Evolutionary conservation across 2,329 filamentous ascomycete genomes (phyloP), one percentile per base, ranked within the genome.

Genomic region (Aphanocladium album): DNA sequence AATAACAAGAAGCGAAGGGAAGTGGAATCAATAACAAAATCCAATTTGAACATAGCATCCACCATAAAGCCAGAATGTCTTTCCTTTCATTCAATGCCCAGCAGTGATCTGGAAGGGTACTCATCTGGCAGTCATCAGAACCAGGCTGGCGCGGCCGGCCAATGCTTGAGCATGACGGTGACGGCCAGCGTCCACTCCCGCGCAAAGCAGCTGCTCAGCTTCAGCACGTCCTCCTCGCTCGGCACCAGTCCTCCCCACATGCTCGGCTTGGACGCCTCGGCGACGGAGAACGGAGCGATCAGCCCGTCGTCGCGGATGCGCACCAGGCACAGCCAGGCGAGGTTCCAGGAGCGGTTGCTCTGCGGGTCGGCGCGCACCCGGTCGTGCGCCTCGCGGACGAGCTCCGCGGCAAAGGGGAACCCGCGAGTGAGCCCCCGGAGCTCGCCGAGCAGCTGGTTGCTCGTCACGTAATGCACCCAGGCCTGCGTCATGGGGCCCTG

Each of bases 311-410:
- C 82, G 23, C 80, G 77, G 55, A 90, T 85, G 71, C 89, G 90
- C 46, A 75, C 76, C 11, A 91, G 74, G 35, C 89, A 85, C 50
- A 91, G 75, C 88, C 89, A 91, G 46, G 87, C 89, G 66, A 89
- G 78, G 69, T 91, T 92, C 88, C 89, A 91, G 69, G 87, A 90
- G 25, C 85, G 80, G 66, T 85, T 86, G 64, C 85, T 88, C 19
- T 80, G 76, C 0, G 87, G 86, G 64, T 91, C 89, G 30, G 75
- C 77, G 59, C 81, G 78, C 2, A 91, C 88, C 23, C 86, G 77
- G 60, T 76, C 73, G 67, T 88, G 86, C 0, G 88, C 88, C 67
- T 89, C 87, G 54, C 83, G 79, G 1, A 91, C 70, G 37, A 88
- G 80, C 53, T 86, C 84, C 14, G 82, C 83, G 65, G 83, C 84